Conservation (phyloP, 805 yeast genomes). For the Wickerhamiella brachini region DNA sequence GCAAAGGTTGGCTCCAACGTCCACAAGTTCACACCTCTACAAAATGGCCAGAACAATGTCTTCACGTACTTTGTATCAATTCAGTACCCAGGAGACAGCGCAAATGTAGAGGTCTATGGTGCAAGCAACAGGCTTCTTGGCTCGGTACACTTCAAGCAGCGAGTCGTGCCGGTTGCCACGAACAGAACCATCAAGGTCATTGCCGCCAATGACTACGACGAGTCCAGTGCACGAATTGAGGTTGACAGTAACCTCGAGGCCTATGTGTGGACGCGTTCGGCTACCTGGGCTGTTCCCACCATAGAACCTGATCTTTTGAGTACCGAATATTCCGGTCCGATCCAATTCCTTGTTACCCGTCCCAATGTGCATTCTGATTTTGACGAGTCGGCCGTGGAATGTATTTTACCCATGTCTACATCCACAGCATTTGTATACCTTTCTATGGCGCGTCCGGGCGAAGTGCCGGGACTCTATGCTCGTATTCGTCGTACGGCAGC, state of each 20-base stretch:
- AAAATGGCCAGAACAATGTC: neutral
- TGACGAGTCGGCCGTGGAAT: neutral
- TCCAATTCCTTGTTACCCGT: neutral
- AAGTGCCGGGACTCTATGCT: neutral
- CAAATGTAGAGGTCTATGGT: neutral
- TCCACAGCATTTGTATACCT: neutral
- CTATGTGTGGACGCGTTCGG: neutral
- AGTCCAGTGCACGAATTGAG: neutral
- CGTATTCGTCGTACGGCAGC: neutral
- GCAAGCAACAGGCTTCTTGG: neutral
- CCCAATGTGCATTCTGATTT: neutral
- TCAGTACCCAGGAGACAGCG: neutral
- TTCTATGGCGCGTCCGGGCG: neutral
- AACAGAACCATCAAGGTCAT: neutral
- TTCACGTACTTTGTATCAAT: neutral
- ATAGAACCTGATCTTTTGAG: neutral
- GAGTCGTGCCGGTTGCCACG: neutral
- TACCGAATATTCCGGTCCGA: neutral
- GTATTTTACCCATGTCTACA: neutral
- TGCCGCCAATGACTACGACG: neutral
- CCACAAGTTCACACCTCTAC: neutral
- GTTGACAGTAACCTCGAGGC: neutral
- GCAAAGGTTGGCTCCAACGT: neutral
- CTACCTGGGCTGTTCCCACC: neutral
- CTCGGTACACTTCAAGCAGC: neutral